These are phyloP conservation scores for Lipomyces sp. DNA, from an alignment of 805 yeast genomes.

Conservation along the genomic window DNA sequence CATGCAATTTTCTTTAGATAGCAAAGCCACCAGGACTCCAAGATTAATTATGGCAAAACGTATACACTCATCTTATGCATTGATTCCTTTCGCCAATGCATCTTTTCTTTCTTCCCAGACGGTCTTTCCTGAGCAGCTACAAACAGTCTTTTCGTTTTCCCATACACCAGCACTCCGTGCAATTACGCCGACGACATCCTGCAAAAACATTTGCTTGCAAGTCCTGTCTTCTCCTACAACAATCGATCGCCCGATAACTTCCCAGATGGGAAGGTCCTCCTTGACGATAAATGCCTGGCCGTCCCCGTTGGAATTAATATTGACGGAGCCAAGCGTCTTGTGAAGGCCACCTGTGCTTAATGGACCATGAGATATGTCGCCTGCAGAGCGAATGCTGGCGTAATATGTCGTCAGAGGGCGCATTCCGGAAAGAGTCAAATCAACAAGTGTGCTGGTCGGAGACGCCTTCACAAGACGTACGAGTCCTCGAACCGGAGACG, in stretches of 20 bases:
- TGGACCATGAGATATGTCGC: slow-evolving; percentile 75
- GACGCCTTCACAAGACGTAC: slow-evolving; percentile 76
- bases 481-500: slow-evolving; percentile 73
- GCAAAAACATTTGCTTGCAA: slow-evolving; percentile 27
- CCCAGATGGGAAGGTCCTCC: slow-evolving; percentile 25
- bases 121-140: slow-evolving; percentile 93
- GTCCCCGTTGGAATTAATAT: slow-evolving; percentile 14
- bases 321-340: slow-evolving; percentile 44
- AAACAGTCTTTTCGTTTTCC: slow-evolving; percentile 91
- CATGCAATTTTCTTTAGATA: neutral
- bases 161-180: slow-evolving; percentile 97
- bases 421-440: slow-evolving; percentile 73
- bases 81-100: slow-evolving; percentile 58
- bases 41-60: too few relatives aligned
- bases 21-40: neutral
- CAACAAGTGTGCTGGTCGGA: slow-evolving; percentile 57
- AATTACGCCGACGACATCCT: slow-evolving; percentile 65
- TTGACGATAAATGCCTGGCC: slow-evolving; percentile 28
- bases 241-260: slow-evolving; percentile 40
- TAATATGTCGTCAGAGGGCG: slow-evolving; percentile 57
- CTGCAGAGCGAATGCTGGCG: slow-evolving; percentile 65
- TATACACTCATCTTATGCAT: neutral
- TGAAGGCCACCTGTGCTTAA: slow-evolving; percentile 57
- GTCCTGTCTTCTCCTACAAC: slow-evolving; percentile 46
- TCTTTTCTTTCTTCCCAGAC: slow-evolving; percentile 92